phyloP scores from a whole-genome alignment of 176 grass and related monocot genomes.

The Aegilops speltoides region DNA sequence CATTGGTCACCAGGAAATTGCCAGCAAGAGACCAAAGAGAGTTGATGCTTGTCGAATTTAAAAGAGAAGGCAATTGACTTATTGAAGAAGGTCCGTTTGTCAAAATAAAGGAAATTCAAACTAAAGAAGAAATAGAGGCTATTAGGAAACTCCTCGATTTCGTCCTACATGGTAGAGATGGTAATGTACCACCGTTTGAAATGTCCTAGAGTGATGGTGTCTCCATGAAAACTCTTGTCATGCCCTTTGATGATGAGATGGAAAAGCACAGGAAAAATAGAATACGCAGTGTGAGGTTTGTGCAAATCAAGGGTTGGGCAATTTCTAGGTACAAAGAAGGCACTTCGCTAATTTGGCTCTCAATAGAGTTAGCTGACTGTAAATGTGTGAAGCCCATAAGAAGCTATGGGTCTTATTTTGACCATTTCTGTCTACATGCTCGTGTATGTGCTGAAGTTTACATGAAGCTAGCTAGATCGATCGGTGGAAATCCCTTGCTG shows the following conservation, averaged over 20 bases:
- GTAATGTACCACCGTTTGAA: constrained; percentile 78
- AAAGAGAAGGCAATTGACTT: constrained; percentile 64
- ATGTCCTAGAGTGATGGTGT: constrained; percentile 80
- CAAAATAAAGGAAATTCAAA: constrained; percentile 42
- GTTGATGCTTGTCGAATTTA: constrained; percentile 62
- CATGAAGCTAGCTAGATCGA: constrained; percentile 70
- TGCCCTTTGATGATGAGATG: constrained; percentile 69
- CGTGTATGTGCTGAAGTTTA: constrained; percentile 78
- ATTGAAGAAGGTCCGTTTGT: constrained; percentile 57
- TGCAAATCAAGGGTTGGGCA: constrained; percentile 72
- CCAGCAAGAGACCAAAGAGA: constrained; percentile 55
- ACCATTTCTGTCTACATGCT: constrained; percentile 70
- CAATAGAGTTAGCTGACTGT: constrained; percentile 84
- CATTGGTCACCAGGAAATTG: constrained; percentile 34
- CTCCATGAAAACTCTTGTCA: constrained; percentile 55
- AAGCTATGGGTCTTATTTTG: constrained; percentile 73
- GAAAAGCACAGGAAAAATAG: constrained; percentile 66
- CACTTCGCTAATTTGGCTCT: constrained; percentile 66
- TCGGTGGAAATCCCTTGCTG: constrained; percentile 62
- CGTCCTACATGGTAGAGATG: constrained; percentile 63
- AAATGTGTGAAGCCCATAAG: constrained; percentile 76
- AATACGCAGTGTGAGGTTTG: constrained; percentile 82
- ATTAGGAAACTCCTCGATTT: constrained; percentile 78
- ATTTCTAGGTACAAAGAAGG: constrained; percentile 83
- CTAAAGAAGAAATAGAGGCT: constrained; percentile 71